Evolutionary conservation across 495 filamentous ascomycete genomes (phyloP), one percentile per base, ranked within the genome.

Genomic region (Chaetomium cochliodes): DNA sequence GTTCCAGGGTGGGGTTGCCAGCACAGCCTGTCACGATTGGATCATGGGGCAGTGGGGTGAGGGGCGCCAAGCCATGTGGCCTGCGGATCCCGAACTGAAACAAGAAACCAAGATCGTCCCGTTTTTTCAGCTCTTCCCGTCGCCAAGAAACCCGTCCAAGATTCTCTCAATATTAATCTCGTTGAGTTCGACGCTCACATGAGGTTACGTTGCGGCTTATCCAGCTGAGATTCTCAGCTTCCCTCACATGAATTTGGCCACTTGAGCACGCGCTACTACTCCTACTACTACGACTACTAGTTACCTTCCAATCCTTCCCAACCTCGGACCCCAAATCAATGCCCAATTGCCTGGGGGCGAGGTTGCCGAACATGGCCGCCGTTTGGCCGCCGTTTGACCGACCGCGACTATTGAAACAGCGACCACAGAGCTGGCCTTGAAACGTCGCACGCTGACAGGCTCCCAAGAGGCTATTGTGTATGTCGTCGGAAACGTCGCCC

Each of bases 21-120:
- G 18, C 60, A 26, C 44, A 52, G 42, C 41, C 39, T 37, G 26
- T 49, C 25, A 16, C 12, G 49, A 62, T 62, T 62, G 60, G 60
- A 23, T n/a, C 39, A 33, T 44, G 11, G 30, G 12, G 26, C 23
- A 26, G 51, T 56, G 60, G 60, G 41, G 60, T 56, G 39, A 13
- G 49, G 53, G 23, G 51, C 26, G 61, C 61, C 61, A 63, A 62
- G 61, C 61, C 61, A 49, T 56, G 51, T 56, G 51, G 51, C 41
- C 13, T 37, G 61, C 52, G 51, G 60, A 56, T 63, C 50, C 49
- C 49, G 46, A 22, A 54, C 60, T 42, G 49, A 54, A 53, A 52
- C n/a, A 50, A 30, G 6, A 54, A 44, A 46, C 49, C 5, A 26
- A 26, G 54, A 57, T 57, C 54, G 37, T 57, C 54, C 33, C 30